Conservation (phyloP, 2,329 filamentous ascomycete species). For the Neoscytalidium dimidiatum region DNA sequence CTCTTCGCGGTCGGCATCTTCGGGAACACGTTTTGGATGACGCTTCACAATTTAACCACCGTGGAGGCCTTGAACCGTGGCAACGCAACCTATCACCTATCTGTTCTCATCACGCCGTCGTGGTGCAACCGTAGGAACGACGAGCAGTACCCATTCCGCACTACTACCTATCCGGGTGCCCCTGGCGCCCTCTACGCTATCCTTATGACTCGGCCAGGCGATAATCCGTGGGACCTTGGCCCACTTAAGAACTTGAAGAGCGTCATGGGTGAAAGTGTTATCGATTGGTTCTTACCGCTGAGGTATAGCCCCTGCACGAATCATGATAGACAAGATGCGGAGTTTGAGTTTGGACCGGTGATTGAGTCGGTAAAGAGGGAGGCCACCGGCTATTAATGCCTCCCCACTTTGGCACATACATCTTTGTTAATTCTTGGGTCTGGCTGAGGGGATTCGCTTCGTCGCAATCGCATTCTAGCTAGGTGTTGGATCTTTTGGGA, state of each 20-base stretch:
- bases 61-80: constrained; percentile 73
- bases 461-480: constrained; percentile 2
- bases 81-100: constrained; percentile 65
- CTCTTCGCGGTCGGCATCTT: constrained; percentile 83
- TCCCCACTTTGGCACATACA: not conserved
- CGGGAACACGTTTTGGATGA: constrained; percentile 68
- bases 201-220: constrained; percentile 68
- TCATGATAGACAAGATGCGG: constrained; percentile 65
- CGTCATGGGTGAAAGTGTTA: constrained; percentile 71
- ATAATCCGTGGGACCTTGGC: constrained; percentile 86
- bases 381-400: constrained; percentile 7
- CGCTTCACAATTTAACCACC: constrained; percentile 75
- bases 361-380: constrained; percentile 52
- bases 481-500: constrained; percentile 1
- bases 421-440: not conserved
- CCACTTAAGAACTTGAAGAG: constrained; percentile 69
- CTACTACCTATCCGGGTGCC: constrained; percentile 21
- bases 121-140: constrained; percentile 17
- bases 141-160: constrained; percentile 6
- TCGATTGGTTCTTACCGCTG: constrained; percentile 83
- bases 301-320: constrained; percentile 71
- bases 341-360: constrained; percentile 67
- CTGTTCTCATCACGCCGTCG: constrained; percentile 65
- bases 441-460: not conserved
- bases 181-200: constrained; percentile 69